Percentiles rank a stretch among this genome's conserved stretches.
These are phyloP conservation scores for Byssothecium circinans DNA, from an alignment of 2,329 filamentous ascomycete species.

Conservation along the genomic window DNA sequence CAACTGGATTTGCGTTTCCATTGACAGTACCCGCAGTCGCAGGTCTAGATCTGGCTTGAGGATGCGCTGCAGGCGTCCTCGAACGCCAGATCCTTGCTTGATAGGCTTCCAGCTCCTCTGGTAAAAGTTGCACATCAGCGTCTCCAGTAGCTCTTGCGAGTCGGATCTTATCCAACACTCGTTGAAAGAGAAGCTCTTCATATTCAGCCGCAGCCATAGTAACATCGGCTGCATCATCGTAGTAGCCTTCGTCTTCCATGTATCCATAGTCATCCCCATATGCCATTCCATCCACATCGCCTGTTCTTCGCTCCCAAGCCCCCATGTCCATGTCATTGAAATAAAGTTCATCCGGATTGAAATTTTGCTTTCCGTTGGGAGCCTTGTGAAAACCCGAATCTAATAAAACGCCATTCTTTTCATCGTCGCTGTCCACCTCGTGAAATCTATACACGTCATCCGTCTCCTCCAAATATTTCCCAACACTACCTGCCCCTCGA, in stretches of 20 bases:
- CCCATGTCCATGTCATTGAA: conserved; percentile 53
- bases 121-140: conserved; percentile 76
- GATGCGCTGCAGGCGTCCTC: conserved; percentile 31
- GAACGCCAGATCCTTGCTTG: conserved; percentile 65
- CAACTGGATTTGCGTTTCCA: conserved; percentile 31
- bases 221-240: conserved; percentile 48
- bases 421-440: conserved; percentile 62
- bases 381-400: conserved; percentile 42
- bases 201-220: conserved; percentile 49
- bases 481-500: conserved; percentile 54
- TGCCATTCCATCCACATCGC: conserved; percentile 50
- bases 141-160: conserved; percentile 75
- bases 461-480: conserved; percentile 53
- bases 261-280: conserved; percentile 56
- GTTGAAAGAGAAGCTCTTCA: conserved; percentile 75
- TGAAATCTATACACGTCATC: conserved; percentile 59
- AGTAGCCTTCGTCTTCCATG: conserved; percentile 55
- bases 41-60: conserved; percentile 22
- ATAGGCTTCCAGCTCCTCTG: conserved; percentile 78
- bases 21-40: conserved; percentile 30
- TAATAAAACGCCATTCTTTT: conserved; percentile 50
- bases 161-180: conserved; percentile 77
- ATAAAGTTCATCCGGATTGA: conserved; percentile 51
- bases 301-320: conserved; percentile 42
- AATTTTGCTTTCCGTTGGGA: conserved; percentile 30